These are phyloP conservation scores for Paratinospora sagittata DNA, from an alignment of 164 flowering plant species.

Conservation along the genomic window DNA sequence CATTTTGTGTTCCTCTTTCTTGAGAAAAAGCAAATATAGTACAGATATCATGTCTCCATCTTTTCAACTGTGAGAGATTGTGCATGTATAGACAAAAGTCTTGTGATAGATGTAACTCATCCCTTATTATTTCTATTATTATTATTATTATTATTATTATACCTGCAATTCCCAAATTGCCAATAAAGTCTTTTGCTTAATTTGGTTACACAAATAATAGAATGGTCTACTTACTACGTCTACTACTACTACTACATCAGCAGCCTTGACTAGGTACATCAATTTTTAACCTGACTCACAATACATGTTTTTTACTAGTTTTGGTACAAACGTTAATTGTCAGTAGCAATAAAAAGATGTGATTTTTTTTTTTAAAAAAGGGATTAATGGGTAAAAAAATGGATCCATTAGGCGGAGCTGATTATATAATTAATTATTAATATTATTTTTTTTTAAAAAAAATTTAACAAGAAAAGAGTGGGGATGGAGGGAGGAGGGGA, in stretches of 20 bases:
- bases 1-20: conserved; percentile 10
- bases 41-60: conserved; percentile 13
- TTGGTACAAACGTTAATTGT: neutral
- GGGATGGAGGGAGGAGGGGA: no score
- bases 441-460: no score
- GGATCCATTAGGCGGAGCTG: no score
- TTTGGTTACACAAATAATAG: conserved; percentile 1
- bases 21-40: conserved; percentile 8
- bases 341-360: no score
- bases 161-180: neutral
- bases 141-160: no score
- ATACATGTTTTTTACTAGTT: conserved; percentile 1
- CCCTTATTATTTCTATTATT: no score
- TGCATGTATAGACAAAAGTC: neutral
- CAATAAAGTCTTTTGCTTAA: conserved; percentile 1
- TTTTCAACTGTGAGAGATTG: conserved; percentile 12
- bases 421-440: no score
- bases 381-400: no score
- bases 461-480: no score
- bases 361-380: no score
- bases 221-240: neutral
- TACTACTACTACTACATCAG: neutral
- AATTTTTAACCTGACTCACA: neutral
- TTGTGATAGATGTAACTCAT: neutral
- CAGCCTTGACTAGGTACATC: neutral